Conservation (phyloP, 495 filamentous ascomycete species). For the Trichoderma gamsii region DNA sequence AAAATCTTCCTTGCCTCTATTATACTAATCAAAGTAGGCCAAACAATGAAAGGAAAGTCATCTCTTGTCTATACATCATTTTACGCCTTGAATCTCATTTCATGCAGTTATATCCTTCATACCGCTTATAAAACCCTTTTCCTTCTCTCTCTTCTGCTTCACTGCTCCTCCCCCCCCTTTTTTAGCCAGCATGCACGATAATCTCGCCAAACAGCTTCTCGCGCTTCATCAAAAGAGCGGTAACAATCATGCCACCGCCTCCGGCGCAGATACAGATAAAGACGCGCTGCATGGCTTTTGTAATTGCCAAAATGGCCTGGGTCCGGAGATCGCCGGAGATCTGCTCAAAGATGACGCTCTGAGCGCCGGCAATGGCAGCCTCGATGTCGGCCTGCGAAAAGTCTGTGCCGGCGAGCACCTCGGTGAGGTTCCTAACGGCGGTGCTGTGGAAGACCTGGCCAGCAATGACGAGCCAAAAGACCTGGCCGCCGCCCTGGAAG, state of each 20-base stretch:
- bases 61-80: too few species aligned
- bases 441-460: slow-evolving; percentile 51
- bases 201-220: slow-evolving; percentile 42
- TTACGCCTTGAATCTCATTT: too few species aligned
- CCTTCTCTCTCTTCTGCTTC: neutral
- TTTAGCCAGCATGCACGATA: neutral
- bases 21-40: too few species aligned
- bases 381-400: slow-evolving; percentile 32
- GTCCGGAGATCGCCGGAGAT: slow-evolving; percentile 40
- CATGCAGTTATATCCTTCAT: too few species aligned
- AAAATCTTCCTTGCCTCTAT: neutral
- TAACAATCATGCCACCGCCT: slow-evolving; percentile 40
- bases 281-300: slow-evolving; percentile 43
- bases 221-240: slow-evolving; percentile 49
- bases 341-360: slow-evolving; percentile 24
- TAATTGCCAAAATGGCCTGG: slow-evolving; percentile 43
- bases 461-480: slow-evolving; percentile 51
- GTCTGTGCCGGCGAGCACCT: slow-evolving; percentile 32
- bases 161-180: neutral
- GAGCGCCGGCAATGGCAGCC: neutral
- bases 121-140: neutral
- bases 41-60: too few species aligned
- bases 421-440: slow-evolving; percentile 27
- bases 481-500: slow-evolving; percentile 47
- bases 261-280: slow-evolving; percentile 47